Conservation (phyloP, 129 eudicot species). For the Arctium minus region DNA sequence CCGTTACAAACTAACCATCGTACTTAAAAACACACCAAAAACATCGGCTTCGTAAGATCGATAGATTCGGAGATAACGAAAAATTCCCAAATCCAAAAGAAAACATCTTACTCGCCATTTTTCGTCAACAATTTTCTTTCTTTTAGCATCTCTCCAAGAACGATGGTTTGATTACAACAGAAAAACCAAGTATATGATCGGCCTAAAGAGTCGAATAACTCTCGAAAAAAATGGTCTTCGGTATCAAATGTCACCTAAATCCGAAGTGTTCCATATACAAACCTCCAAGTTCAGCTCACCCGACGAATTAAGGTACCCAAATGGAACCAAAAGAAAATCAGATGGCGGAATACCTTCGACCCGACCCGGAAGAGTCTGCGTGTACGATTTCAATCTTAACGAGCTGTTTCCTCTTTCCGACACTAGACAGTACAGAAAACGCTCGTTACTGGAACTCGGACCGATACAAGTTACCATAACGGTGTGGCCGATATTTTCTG, state of each 20-base stretch:
- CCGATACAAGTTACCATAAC: conserved; percentile 59
- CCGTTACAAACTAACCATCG: conserved; percentile 26
- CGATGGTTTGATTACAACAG: conserved; percentile 14
- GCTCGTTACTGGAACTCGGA: conserved; percentile 52
- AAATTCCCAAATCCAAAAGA: neutral
- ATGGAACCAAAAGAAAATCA: conserved; percentile 72
- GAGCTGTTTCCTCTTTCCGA: conserved; percentile 66
- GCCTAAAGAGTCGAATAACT: neutral
- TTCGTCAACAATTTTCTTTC: neutral
- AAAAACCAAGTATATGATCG: neutral
- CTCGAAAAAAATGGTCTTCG: conserved; percentile 8
- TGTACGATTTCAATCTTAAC: conserved; percentile 55
- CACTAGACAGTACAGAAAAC: conserved; percentile 52
- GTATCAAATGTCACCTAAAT: conserved; percentile 43
- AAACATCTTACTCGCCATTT: neutral
- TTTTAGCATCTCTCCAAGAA: conserved; percentile 15
- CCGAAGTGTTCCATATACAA: conserved; percentile 63
- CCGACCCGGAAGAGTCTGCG: conserved; percentile 59
- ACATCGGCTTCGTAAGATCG: neutral
- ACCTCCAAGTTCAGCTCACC: conserved; percentile 67
- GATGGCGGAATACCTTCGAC: conserved; percentile 55
- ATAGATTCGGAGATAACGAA: neutral
- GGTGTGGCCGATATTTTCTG: conserved; percentile 61
- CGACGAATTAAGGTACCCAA: conserved; percentile 39
- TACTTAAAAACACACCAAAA: neutral